Conservation (phyloP, 306 rosid genomes). For the Chamaecrista fasciculata region DNA sequence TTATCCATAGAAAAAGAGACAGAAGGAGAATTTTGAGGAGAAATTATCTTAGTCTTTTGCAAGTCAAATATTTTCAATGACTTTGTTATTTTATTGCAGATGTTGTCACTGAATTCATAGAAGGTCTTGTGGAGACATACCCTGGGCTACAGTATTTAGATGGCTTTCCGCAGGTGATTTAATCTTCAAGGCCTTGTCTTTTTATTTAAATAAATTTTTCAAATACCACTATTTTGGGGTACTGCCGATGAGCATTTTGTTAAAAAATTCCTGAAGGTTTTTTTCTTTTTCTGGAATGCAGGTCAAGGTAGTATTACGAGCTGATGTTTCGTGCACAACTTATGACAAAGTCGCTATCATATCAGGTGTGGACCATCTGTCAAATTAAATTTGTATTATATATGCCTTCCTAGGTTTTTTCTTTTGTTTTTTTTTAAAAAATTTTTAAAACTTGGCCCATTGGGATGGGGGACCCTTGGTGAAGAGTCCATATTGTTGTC, state of each 20-base stretch:
- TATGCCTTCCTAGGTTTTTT: neutral
- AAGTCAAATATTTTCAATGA: conserved; percentile 5
- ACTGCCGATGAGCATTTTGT: neutral
- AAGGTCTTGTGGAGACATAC: conserved; percentile 92
- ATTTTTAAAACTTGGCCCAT: neutral
- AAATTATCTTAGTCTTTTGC: neutral
- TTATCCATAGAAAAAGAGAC: neutral
- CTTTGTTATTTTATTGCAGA: conserved; percentile 51
- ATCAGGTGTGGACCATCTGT: conserved; percentile 55
- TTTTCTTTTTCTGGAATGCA: conserved; percentile 31
- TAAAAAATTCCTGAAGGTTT: neutral
- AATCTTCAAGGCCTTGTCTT: neutral
- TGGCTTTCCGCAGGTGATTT: conserved; percentile 83
- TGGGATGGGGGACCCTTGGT: neutral
- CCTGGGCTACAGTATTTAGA: conserved; percentile 86
- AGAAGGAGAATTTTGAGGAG: neutral
- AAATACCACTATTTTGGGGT: neutral
- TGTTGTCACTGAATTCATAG: conserved; percentile 90
- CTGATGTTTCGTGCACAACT: conserved; percentile 68
- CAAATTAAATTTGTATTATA: neutral
- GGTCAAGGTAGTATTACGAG: conserved; percentile 96
- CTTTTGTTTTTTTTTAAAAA: no score
- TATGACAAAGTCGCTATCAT: conserved; percentile 86
- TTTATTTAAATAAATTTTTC: neutral
- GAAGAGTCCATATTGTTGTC: neutral